Base-by-base conservation (phyloP, 163 green algal species). In the Prototheca stagnorum region DNA sequence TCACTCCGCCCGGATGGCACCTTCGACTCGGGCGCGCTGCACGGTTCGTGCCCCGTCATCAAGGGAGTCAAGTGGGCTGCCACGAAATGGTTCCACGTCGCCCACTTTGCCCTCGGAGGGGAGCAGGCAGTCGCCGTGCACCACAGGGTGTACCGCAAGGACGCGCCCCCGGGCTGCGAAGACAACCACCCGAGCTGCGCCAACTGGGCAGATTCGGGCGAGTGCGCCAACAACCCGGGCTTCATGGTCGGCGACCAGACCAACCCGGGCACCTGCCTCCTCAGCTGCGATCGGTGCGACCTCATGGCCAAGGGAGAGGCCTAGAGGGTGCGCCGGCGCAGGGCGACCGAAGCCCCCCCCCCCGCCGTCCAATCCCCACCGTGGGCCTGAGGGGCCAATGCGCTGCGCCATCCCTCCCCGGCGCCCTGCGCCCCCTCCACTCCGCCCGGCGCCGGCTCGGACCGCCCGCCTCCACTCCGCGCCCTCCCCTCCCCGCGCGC, bases 41-140 rank as follows among this genome's bases (percentile, higher is more conserved):
- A 91, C 51, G 74, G 69, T 43, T 70, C 53, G 51, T 93, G 82
- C 62, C 72, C 77, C 11, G 79, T 75, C 3, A 44, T 67, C 3
- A 49, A 53, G 23, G 80, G 80, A 12, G 58, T 76, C 39, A 87
- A 86, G 53, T 92, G 75, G 72, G 70, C 53, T 0, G 60, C 57
- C 25, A 67, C 65, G 16, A 89, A 88, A 53, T 91, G 76, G 75
- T 51, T 42, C 29, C 44, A 51, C 28, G 44, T 51, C 5, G 44
- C 28, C n/a, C 44, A 51, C 29, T 51, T 23, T 41, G 44, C 44
- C 8, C 23, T 51, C 28, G 44, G 28, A 4, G 19, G 29, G 6
- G 44, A 51, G 19, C 16, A 29, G 12, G 28, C 26, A 12, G 7
- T 39, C 7, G n/a, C 6, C 7, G 29, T 51, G 3, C 27, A 41